Percentiles rank a stretch among this genome's conserved stretches.
phyloP scores from a whole-genome alignment of 2,329 filamentous ascomycete genomes.

The Phialocephala sp. region DNA sequence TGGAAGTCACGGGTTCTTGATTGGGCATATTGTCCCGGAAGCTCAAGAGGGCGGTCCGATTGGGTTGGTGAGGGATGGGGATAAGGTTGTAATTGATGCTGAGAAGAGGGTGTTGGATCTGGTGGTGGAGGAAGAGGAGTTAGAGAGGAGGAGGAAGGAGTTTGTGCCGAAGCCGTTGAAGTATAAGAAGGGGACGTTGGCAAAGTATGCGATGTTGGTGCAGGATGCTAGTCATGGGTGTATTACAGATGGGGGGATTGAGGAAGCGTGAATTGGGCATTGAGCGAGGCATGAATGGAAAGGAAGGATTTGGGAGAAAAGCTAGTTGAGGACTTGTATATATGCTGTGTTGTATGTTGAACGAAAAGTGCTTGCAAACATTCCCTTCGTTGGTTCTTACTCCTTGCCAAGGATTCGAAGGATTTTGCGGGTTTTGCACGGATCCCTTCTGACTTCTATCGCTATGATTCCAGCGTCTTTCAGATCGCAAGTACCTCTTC shows the following conservation, averaged over 20 bases:
- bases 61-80: conserved; percentile 61
- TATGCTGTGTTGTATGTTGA: background rate
- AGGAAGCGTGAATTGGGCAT: conserved; percentile 18
- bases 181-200: conserved; percentile 63
- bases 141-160: conserved; percentile 54
- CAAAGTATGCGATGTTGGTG: conserved; percentile 61
- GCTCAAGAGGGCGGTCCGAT: conserved; percentile 65
- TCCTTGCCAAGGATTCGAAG: too few species aligned
- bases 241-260: conserved; percentile 55
- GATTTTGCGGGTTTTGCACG: too few species aligned
- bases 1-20: conserved; percentile 65
- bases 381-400: too few species aligned
- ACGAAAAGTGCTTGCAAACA: conserved; percentile 12
- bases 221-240: conserved; percentile 63
- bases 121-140: conserved; percentile 54
- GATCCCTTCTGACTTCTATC: too few species aligned
- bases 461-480: too few species aligned
- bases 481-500: too few species aligned
- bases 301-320: conserved; percentile 2
- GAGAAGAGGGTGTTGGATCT: conserved; percentile 60
- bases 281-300: conserved; percentile 1
- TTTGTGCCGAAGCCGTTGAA: conserved; percentile 60
- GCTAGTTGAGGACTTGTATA: conserved; percentile 7
- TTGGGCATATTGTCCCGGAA: conserved; percentile 67
- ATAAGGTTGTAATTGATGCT: conserved; percentile 65